These are phyloP conservation scores for Stygiomarasmius scandens DNA, from an alignment of 1,284 basidiomycete genomes.

Conservation along the genomic window DNA sequence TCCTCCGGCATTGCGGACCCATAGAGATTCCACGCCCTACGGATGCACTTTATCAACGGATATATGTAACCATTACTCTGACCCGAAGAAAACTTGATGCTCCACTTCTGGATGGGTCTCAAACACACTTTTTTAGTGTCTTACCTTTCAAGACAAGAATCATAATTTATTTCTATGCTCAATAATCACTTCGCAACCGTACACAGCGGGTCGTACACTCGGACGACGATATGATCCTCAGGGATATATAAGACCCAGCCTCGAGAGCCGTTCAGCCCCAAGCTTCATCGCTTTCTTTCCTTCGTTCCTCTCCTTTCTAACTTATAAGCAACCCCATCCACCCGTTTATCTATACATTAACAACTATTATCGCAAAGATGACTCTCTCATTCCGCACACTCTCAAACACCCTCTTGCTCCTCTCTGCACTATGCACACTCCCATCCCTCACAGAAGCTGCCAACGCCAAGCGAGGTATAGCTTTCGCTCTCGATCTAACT, in stretches of 20 bases:
- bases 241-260: not conserved
- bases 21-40: too few relatives aligned
- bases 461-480: slow-evolving; percentile 14
- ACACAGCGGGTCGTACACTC: too few relatives aligned
- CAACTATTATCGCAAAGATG: not conserved
- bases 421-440: not conserved
- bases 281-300: not conserved
- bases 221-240: not conserved
- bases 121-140: too few relatives aligned
- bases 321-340: not conserved
- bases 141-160: too few relatives aligned
- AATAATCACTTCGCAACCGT: too few relatives aligned
- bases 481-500: not conserved
- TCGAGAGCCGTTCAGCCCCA: not conserved
- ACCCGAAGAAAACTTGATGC: too few relatives aligned
- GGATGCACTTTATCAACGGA: too few relatives aligned
- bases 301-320: not conserved
- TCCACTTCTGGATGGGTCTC: too few relatives aligned
- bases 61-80: too few relatives aligned
- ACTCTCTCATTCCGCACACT: not conserved
- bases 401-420: not conserved
- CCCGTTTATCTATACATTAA: not conserved
- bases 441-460: not conserved
- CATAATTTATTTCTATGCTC: too few relatives aligned
- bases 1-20: too few relatives aligned